Evolutionary conservation across 108 stramenopile species (phyloP).

Genomic region (Bacterosira constricta): DNA sequence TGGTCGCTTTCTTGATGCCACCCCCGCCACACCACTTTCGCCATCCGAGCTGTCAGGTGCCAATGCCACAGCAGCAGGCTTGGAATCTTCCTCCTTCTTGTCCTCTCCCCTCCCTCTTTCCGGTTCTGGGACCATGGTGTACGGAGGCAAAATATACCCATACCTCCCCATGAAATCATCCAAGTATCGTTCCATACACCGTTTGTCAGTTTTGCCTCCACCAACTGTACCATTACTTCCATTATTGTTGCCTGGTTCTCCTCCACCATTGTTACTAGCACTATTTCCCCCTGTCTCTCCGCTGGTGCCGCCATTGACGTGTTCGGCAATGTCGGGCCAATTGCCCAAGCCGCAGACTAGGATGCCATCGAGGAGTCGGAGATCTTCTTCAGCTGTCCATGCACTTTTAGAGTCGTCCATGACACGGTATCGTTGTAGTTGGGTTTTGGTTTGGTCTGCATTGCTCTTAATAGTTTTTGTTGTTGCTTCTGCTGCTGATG

Average conservation of each 20-base stretch:
- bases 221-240: constrained; percentile 5
- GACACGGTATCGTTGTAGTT: constrained; percentile 17
- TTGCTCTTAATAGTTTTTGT: not conserved
- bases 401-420: constrained; percentile 62
- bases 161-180: constrained; percentile 89
- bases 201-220: constrained; percentile 71
- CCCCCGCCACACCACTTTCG: not conserved
- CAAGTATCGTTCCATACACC: constrained; percentile 92
- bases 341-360: constrained; percentile 81
- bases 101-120: constrained; percentile 4
- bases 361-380: constrained; percentile 86
- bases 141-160: constrained; percentile 86
- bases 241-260: constrained; percentile 1
- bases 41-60: constrained; percentile 6
- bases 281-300: constrained; percentile 52
- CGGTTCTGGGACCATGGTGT: constrained; percentile 58
- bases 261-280: not conserved
- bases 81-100: not conserved
- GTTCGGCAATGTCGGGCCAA: constrained; percentile 88
- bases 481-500: not conserved
- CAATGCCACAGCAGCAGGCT: constrained; percentile 9
- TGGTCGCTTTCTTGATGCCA: constrained; percentile 25
- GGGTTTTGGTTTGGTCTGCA: not conserved
- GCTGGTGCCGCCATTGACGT: constrained; percentile 37
- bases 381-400: constrained; percentile 91